Conservation (phyloP, 495 filamentous ascomycete genomes). For the Venustampulla echinocandica region DNA sequence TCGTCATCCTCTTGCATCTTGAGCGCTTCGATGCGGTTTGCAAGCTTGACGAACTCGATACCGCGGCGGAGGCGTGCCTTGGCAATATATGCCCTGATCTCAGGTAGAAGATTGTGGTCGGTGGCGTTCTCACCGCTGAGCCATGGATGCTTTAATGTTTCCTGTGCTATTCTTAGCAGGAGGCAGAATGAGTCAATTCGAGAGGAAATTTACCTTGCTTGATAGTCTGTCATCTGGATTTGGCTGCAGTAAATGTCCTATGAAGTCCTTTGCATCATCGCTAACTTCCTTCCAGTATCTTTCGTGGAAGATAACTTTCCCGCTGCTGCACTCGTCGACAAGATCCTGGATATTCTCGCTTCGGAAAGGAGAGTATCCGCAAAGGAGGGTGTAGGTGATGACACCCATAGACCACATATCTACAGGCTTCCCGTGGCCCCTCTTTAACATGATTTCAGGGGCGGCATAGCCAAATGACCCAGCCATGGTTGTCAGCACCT, state of each 20-base stretch:
- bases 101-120: slow-evolving; percentile 93
- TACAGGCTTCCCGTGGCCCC: slow-evolving; percentile 96
- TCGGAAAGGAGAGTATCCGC: slow-evolving; percentile 96
- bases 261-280: slow-evolving; percentile 92
- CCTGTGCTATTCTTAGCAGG: slow-evolving; percentile 28
- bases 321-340: slow-evolving; percentile 87
- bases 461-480: slow-evolving; percentile 98
- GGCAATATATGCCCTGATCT: slow-evolving; percentile 91
- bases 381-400: slow-evolving; percentile 98
- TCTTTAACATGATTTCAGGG: slow-evolving; percentile 96
- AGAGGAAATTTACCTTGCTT: slow-evolving; percentile 50
- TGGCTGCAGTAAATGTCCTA: slow-evolving; percentile 69
- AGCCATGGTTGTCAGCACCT: slow-evolving; percentile 95
- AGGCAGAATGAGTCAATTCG: background rate
- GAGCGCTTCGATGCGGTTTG: slow-evolving; percentile 93
- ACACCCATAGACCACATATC: slow-evolving; percentile 99
- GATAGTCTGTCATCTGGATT: slow-evolving; percentile 69
- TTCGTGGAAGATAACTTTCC: slow-evolving; percentile 93
- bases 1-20: slow-evolving; percentile 92
- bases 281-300: slow-evolving; percentile 98
- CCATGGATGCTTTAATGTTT: slow-evolving; percentile 81
- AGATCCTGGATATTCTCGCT: slow-evolving; percentile 88
- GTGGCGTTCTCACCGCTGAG: slow-evolving; percentile 83
- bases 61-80: slow-evolving; percentile 83
- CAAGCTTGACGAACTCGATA: slow-evolving; percentile 93